Evolutionary conservation across 495 filamentous ascomycete genomes (phyloP), one percentile per base, ranked within the genome.

Genomic region (Daldinia loculata): DNA sequence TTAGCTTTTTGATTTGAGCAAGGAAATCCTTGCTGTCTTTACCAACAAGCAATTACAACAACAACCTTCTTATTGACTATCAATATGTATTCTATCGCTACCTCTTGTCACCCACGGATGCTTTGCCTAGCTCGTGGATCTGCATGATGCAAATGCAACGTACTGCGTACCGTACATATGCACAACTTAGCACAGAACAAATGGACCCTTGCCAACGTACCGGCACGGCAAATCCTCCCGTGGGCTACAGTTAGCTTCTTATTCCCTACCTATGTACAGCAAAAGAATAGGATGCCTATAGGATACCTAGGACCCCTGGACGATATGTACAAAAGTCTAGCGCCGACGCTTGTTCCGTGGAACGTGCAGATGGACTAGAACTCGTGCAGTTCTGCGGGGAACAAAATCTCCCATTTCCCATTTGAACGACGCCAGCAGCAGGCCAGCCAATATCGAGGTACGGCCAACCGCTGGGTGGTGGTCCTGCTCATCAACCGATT

Each of bases 361-460:
- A 53, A 69, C 56, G 67, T 71, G 67, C 69, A 66, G 61, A 14
- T 4, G 9, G 32, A 34, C 32, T 34, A 11, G 32, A 41, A 22
- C 43, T 24, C 17, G n/a, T 22, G 43, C 43, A 48, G 43, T 11
- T 60, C 56, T 60, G 56, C 56, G 72, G 72, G 75, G 70, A 69
- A 62, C 53, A 63, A 15, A 68, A 68, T 72, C 64, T 72, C 64
- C 50, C 39, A 51, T n/a, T 45, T 72, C 69, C 50, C 32, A 51
- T n/a, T 45, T 34, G 50, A 34, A 65, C 61, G 57, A 65, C 78
- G 34, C 34, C 11, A 36, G 3, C 34, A 14, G 12, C 78, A 11
- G 14, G 12, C 34, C 34, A 76, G 75, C 82, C 83, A 84, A 84
- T 84, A 84, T 84, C 80, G 76, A 82, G 78, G 76, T 65, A 76